Conservation (phyloP, 495 filamentous ascomycete species). For the Xylaria telfairii region DNA sequence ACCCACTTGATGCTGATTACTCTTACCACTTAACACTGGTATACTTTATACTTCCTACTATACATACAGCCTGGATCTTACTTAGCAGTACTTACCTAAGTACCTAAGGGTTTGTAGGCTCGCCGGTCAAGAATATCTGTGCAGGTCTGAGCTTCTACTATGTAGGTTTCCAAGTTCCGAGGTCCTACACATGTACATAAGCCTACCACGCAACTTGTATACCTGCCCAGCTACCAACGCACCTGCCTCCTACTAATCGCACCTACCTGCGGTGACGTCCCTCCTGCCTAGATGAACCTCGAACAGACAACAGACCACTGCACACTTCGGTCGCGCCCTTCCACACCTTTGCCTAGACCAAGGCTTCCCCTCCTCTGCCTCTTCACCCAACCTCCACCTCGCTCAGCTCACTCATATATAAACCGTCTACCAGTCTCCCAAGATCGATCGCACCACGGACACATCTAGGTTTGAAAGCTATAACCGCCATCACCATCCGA, state of each 20-base stretch:
- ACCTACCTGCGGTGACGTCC: conserved; percentile 3
- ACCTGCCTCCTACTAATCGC: conserved; percentile 12
- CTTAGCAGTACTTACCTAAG: no score
- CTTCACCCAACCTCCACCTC: conserved; percentile 27
- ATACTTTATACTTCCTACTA: no score
- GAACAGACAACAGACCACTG: conserved; percentile 19
- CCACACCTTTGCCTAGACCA: conserved; percentile 22
- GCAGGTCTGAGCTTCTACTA: neutral
- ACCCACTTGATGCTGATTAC: neutral
- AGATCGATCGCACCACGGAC: neutral
- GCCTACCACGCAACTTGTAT: neutral
- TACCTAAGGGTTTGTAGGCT: no score
- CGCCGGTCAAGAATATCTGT: neutral
- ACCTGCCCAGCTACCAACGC: neutral
- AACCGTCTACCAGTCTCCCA: neutral
- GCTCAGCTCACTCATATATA: neutral
- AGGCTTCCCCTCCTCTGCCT: conserved; percentile 22
- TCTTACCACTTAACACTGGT: neutral
- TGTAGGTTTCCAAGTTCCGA: neutral
- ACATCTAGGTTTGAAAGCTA: neutral
- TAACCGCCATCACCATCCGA: neutral
- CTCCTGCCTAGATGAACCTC: conserved; percentile 1
- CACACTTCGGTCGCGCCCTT: conserved; percentile 9
- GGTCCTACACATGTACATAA: neutral
- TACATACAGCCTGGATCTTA: no score